Conservation (phyloP, 225 moss, liverwort and hornwort species). For the Polytrichum formosum region DNA sequence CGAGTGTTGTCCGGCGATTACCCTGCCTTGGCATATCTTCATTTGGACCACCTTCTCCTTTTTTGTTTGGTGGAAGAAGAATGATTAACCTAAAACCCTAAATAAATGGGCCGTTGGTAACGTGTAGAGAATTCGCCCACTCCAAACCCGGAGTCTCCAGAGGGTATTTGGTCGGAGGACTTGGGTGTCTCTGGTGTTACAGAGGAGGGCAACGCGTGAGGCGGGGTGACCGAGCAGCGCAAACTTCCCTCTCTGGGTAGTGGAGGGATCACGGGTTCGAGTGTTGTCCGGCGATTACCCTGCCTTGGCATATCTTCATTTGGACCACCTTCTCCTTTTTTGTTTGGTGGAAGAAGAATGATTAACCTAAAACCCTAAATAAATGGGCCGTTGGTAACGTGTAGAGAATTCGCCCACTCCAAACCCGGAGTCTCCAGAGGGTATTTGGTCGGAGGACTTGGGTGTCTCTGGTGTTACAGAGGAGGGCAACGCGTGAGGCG, state of each 20-base stretch:
- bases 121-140: conserved; percentile 5
- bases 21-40: not conserved
- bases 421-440: conserved; percentile 15
- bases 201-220: conserved; percentile 33
- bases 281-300: conserved; percentile 18
- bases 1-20: conserved; percentile 23
- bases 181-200: not conserved
- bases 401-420: conserved; percentile 10
- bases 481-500: conserved; percentile 37
- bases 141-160: conserved; percentile 22
- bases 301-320: not conserved
- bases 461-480: not conserved
- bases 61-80: not conserved
- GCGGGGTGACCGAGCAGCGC: conserved; percentile 15
- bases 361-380: no score
- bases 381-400: conserved; percentile 16
- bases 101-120: conserved; percentile 17
- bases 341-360: no score
- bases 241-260: conserved; percentile 18
- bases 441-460: not conserved
- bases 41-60: not conserved
- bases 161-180: not conserved
- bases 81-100: no score
- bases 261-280: conserved; percentile 39
- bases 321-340: conserved; percentile 2